Evolutionary conservation across 345 rosid species (phyloP), one percentile per base, ranked within the genome.

Genomic region (Iberis pinnata): DNA sequence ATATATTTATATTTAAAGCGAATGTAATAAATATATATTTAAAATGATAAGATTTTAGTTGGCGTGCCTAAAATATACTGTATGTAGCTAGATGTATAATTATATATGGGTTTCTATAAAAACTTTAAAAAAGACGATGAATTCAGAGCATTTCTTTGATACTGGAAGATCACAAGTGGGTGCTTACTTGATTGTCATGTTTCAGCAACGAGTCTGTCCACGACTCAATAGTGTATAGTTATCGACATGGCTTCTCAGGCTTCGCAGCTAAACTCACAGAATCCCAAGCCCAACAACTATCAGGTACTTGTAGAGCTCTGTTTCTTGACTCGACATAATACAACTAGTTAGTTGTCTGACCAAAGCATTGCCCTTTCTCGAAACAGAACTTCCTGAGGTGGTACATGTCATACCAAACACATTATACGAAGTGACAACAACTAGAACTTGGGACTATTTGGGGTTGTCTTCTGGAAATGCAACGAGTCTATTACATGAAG

Each of bases 401-500:
- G 54, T 79, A 12, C 73, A 73, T 40, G 75, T 73, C 53, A 56
- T 58, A 29, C 52, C 41, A 15, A 72, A 72, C 67, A 53, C 49
- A 39, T 58, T 51, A 16, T 60, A 67, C 11, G 38, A 71, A 52
- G 52, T 71, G 24, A 70, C 71, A 15, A 76, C 84, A 20, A 76
- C 77, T 20, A 53, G 74, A 17, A 65, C 78, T 44, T 73, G 84
- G 84, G 75, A 79, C 13, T 76, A 71, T 45, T 46, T 79, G 29
- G 60, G 66, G 8, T 47, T 72, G 13, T 73, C 76, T 47, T 51
- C 36, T 6, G 20, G 56, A 16, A 64, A 67, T 6, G 52, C 36
- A 6, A 50, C 37, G 10, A 65, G 53, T 43, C 54, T 53, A 24
- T 46, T 60, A 6, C 27, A 60, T 19, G 64, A 60, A 12, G 43